A percentile compares a stretch with the other conserved stretches of the same genome.
Evolutionary conservation across 2,329 filamentous ascomycete genomes (phyloP).

Genomic region (Penicillium sp.): DNA sequence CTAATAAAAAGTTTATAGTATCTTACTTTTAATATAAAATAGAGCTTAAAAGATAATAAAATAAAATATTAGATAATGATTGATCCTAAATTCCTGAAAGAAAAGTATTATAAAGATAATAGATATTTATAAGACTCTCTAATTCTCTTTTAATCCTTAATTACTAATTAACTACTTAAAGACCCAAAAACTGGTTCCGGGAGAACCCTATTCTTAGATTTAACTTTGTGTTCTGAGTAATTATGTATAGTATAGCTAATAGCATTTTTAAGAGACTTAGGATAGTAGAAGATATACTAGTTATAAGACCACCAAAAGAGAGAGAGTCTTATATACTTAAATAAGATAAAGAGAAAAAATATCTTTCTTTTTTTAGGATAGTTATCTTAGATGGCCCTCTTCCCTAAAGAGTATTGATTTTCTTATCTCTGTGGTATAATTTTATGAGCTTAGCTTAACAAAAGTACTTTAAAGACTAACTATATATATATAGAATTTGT

Average conservation of each 20-base stretch:
- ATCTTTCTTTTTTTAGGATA: slow-evolving; percentile 20
- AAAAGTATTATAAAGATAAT: slow-evolving; percentile 15
- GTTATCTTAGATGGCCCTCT: slow-evolving; percentile 13
- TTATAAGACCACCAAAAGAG: slow-evolving; percentile 11
- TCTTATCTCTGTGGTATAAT: slow-evolving; percentile 20
- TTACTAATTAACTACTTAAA: not conserved
- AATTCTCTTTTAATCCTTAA: not conserved
- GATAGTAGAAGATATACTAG: slow-evolving; percentile 19
- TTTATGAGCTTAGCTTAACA: slow-evolving; percentile 16
- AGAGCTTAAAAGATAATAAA: not conserved
- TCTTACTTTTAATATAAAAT: slow-evolving; percentile 22
- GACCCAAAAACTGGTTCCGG: slow-evolving; percentile 23
- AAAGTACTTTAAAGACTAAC: slow-evolving; percentile 14
- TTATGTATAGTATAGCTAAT: slow-evolving; percentile 22
- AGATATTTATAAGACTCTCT: slow-evolving; percentile 5
- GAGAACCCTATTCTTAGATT: slow-evolving; percentile 21
- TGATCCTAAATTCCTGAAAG: slow-evolving; percentile 25
- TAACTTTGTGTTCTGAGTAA: slow-evolving; percentile 29
- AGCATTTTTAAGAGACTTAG: slow-evolving; percentile 23
- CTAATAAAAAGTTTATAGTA: slow-evolving; percentile 15
- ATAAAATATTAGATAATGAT: slow-evolving; percentile 24
- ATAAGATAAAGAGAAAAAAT: slow-evolving; percentile 14
- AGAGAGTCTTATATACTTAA: slow-evolving; percentile 24
- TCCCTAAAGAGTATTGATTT: slow-evolving; percentile 10
- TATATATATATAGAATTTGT: slow-evolving; percentile 19